These are phyloP conservation scores for Mortierella hygrophila DNA, from an alignment of 192 early-diverging fungal species.

Conservation along the genomic window DNA sequence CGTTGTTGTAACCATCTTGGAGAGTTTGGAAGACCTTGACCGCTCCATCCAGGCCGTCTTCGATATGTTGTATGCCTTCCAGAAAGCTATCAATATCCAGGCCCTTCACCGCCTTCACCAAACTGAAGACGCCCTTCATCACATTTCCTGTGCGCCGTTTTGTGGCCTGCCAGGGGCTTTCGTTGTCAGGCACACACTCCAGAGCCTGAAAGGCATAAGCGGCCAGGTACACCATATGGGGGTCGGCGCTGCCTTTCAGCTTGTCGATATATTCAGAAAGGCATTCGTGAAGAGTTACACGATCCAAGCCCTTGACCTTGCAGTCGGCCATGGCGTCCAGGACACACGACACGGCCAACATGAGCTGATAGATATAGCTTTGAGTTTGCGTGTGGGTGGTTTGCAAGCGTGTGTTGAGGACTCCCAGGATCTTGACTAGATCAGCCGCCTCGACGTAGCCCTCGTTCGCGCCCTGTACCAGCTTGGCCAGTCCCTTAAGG, in stretches of 20 bases:
- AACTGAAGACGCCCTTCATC: neutral
- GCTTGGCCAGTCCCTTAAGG: constrained; percentile 11
- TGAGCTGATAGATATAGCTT: constrained; percentile 9
- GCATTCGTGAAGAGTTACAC: constrained; percentile 9
- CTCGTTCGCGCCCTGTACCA: neutral
- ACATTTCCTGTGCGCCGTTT: neutral
- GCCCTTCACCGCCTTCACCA: constrained; percentile 9
- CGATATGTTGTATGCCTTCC: neutral
- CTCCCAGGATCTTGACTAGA: constrained; percentile 7
- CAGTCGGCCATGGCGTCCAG: constrained; percentile 23
- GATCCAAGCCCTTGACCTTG: constrained; percentile 5
- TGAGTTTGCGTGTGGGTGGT: neutral
- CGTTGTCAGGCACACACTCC: constrained; percentile 19
- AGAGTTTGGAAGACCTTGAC: neutral
- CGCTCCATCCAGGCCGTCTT: constrained; percentile 5
- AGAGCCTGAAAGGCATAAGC: constrained; percentile 25
- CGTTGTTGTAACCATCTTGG: neutral
- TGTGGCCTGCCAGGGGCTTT: constrained; percentile 8
- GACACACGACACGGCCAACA: constrained; percentile 1
- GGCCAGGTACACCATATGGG: constrained; percentile 10
- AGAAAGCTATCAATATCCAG: neutral
- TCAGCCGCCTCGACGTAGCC: neutral
- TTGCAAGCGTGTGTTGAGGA: constrained; percentile 2
- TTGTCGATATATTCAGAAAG: neutral
- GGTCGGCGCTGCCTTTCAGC: neutral